Conservation (phyloP, 768 basidiomycete genomes). For the Tremella fuciformis region DNA sequence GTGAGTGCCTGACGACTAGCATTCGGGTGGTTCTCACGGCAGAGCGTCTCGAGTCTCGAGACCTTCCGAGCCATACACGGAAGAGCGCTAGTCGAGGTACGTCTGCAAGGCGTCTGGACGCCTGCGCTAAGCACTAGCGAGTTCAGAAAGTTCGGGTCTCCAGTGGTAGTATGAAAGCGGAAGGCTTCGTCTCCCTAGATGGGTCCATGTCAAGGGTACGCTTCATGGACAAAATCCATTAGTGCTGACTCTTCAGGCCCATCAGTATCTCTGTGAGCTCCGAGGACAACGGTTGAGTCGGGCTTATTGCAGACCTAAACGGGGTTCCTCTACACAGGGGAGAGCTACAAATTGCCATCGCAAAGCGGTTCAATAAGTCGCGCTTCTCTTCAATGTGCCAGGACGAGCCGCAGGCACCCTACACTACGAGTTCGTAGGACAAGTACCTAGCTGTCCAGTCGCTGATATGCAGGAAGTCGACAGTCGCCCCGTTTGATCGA, state of each 20-base stretch:
- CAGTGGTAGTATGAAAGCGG: conserved; percentile 59
- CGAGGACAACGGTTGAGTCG: not conserved
- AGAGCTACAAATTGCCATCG: conserved; percentile 31
- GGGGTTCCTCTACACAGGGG: conserved; percentile 26
- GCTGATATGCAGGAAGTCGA: conserved; percentile 54
- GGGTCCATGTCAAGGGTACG: conserved; percentile 71
- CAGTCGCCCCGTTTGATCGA: conserved; percentile 76
- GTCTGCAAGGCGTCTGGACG: conserved; percentile 20
- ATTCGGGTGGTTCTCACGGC: conserved; percentile 4
- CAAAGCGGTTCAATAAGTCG: conserved; percentile 23
- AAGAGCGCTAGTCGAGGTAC: conserved; percentile 65
- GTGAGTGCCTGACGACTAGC: conserved; percentile 53
- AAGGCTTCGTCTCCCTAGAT: conserved; percentile 81
- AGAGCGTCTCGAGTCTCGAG: conserved; percentile 66
- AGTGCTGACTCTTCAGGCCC: conserved; percentile 57
- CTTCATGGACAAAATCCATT: conserved; percentile 25
- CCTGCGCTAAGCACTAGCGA: conserved; percentile 49
- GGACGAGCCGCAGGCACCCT: not conserved
- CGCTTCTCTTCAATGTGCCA: conserved; percentile 19
- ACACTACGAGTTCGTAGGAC: not conserved
- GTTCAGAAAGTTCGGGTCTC: conserved; percentile 63
- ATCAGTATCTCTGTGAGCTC: conserved; percentile 71
- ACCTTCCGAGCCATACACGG: conserved; percentile 75
- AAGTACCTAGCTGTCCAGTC: not conserved
- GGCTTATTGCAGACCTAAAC: conserved; percentile 34